phyloP scores from a whole-genome alignment of 257 asterid species.

The Salvia hispanica region DNA sequence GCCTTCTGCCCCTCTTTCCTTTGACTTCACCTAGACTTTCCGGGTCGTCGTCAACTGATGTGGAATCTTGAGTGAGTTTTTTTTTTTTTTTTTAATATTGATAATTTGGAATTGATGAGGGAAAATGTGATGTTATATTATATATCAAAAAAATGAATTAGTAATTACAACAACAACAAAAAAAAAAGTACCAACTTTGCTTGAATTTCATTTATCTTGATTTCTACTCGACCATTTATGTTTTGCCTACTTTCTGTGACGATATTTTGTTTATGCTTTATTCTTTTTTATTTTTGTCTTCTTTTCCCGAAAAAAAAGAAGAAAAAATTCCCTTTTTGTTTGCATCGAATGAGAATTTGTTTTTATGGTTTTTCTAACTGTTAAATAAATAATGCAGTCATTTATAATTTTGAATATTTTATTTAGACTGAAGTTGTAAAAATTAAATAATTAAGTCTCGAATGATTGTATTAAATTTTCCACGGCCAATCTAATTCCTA shows the following conservation, averaged over 20 bases:
- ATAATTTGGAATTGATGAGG: constrained; percentile 41
- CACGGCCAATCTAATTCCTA: too few relatives aligned
- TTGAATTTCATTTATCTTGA: constrained; percentile 18
- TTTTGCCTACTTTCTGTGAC: not conserved
- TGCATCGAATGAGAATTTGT: too few relatives aligned
- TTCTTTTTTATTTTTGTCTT: too few relatives aligned
- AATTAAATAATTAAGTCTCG: not conserved
- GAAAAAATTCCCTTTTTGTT: not conserved
- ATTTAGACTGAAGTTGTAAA: not conserved
- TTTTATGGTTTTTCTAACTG: not conserved
- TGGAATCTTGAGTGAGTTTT: constrained; percentile 48
- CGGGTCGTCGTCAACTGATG: constrained; percentile 43
- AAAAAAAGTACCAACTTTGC: constrained; percentile 13
- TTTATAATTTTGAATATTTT: not conserved
- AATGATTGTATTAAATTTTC: not conserved
- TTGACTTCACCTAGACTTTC: constrained; percentile 77
- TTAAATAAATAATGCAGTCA: not conserved
- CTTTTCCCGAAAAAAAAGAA: not conserved
- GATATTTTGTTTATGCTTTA: not conserved
- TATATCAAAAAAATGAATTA: constrained; percentile 24
- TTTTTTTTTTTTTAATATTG: not conserved
- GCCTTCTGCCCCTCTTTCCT: constrained; percentile 77
- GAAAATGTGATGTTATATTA: constrained; percentile 28
- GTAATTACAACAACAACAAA: too few relatives aligned
- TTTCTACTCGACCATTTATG: not conserved